These are phyloP conservation scores for Rhizopogon rudus DNA, from an alignment of 768 basidiomycete species.

Conservation along the genomic window DNA sequence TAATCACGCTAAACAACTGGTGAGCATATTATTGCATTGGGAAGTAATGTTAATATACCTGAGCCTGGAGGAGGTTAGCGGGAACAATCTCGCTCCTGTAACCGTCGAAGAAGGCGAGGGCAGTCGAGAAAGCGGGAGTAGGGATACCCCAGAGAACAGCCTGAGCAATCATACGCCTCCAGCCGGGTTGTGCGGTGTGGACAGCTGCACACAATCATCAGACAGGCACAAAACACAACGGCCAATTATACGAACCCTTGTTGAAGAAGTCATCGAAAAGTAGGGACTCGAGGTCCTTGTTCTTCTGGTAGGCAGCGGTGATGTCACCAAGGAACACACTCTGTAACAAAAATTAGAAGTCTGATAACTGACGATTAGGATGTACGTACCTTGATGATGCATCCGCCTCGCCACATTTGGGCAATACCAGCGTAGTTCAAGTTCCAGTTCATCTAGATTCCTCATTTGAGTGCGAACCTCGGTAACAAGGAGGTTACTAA, in stretches of 20 bases:
- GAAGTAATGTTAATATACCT: constrained; percentile 39
- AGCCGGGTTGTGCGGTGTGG: constrained; percentile 93
- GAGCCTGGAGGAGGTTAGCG: constrained; percentile 92
- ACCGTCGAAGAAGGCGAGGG: constrained; percentile 97
- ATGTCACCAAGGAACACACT: constrained; percentile 95
- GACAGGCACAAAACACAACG: background rate
- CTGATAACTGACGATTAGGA: constrained; percentile 13
- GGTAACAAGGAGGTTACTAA: constrained; percentile 19
- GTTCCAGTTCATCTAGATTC: constrained; percentile 67
- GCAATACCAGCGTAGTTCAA: constrained; percentile 98
- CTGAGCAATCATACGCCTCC: constrained; percentile 96
- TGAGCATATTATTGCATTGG: constrained; percentile 2
- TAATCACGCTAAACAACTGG: constrained; percentile 74
- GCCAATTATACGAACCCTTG: constrained; percentile 50
- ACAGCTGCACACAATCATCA: constrained; percentile 47
- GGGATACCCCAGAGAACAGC: constrained; percentile 97
- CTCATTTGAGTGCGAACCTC: constrained; percentile 2
- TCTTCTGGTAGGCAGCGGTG: constrained; percentile 85
- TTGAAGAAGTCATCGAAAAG: constrained; percentile 98
- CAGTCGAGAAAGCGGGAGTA: constrained; percentile 96
- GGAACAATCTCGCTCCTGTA: constrained; percentile 95
- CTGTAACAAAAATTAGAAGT: constrained; percentile 27
- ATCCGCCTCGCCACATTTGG: constrained; percentile 99
- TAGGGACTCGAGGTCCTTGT: constrained; percentile 79
- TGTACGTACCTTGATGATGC: constrained; percentile 85